Base-by-base conservation (phyloP, 2,329 filamentous ascomycete genomes). In the Plenodomus lindquistii region DNA sequence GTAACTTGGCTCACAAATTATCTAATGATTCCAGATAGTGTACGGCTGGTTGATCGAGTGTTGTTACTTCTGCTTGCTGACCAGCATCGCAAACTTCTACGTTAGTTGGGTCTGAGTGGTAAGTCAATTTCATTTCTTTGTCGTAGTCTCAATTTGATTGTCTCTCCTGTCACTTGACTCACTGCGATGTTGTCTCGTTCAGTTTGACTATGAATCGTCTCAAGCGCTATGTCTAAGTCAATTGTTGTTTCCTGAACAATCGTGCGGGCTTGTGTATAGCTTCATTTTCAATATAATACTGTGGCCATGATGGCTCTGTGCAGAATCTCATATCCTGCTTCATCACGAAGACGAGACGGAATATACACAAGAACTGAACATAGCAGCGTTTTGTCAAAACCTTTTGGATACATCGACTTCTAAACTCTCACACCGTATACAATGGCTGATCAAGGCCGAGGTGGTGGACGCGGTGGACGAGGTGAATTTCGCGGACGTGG, bases 401-500 rank as follows among this genome's bases (percentile, higher is more conserved):
- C 11, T 11, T 15, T 31, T 4, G 27, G 11, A 31, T 31, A 8
- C 11, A 13, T 13, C 4, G 4, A 20, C 8, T 13, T 6, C 15
- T 18, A 49, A 54, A 62, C 48, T 43, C 56, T 60, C 59, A 19
- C 37, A 16, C n/a, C 37, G 27, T 37, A 63, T 56, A 63, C 11
- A 8, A 31, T 63, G 59, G 53, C 59, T 31, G 57, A 60, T 16
- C 54, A 54, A 8, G 55, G 52, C 27, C 53, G 55, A 16, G 46
- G 55, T 22, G 52, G 56, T 44, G 48, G 45, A n/a, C 34, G 56
- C 34, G 48, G 44, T 58, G 38, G 60, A 56, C 50, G 62, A 36
- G 50, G 65, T 16, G 58, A 67, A 29, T 58, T 55, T 20, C 50
- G 55, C 4, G 46, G 67, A 63, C 15, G 48, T 54, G 50, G 48